Base-by-base conservation (phyloP, 768 basidiomycete genomes). In the Lactifluus pinguis region DNA sequence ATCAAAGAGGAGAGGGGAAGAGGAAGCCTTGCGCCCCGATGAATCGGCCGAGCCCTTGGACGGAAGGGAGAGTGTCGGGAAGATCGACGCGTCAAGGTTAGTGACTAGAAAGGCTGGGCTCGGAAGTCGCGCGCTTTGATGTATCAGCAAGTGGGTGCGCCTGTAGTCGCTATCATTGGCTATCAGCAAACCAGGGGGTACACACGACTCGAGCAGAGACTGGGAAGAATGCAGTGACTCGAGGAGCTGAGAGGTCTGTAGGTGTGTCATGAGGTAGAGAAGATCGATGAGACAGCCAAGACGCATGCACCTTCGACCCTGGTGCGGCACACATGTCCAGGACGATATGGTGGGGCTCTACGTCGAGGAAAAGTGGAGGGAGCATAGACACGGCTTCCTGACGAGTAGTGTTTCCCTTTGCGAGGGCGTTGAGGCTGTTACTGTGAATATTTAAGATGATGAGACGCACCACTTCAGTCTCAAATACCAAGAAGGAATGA, bases 341-440 rank as follows among this genome's bases (percentile, higher is more conserved):
- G 19, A 92, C 88, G 84, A 89, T 59, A 71, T 98, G 95, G 70
- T 97, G 89, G 0, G 97, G 92, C 68, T 91, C 79, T n/a, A 98
- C 92, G 57, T 93, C 90, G 38, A 99, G 82, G 66, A 98, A 85
- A 2, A 99, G 80, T 0, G 97, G 95, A 6, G 97, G 97, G n/a
- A 99, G 77, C 97, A 99, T 99, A 71, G 92, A 95, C 60, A 99
- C 97, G 17, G 92, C 94, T 73, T 99, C 97, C 72, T 98, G 95
- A 21, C 97, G 78, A 11, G 93, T 95, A 50, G 98, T 79, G 67
- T 99, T 99, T 50, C 97, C 95, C 92, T 95, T 66, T 4, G 39
- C 0, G 32, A n/a, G 51, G 30, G 38, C 11, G 51, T 49, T 45
- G 21, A 32, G 7, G 8, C 15, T 60, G 25, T 19, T 13, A 30